Evolutionary conservation across 352 stramenopile species (phyloP).

Genomic region (Phytophthora quininea): DNA sequence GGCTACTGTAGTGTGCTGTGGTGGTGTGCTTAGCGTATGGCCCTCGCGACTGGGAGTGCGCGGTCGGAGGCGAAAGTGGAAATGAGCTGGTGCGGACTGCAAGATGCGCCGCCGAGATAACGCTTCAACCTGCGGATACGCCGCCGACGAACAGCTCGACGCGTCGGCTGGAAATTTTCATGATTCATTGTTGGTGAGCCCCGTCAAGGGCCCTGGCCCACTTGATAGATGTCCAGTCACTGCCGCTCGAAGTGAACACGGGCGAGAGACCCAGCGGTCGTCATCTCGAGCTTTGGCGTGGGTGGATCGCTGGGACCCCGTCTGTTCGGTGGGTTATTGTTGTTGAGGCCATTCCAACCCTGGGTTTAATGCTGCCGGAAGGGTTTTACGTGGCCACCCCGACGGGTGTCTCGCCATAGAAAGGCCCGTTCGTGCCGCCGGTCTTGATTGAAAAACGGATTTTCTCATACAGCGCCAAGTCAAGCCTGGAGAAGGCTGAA

Average conservation of each 20-base stretch:
- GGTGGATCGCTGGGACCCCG: too few species aligned
- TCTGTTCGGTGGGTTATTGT: too few species aligned
- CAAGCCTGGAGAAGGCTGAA: slow-evolving; percentile 2
- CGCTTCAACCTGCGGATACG: slow-evolving; percentile 23
- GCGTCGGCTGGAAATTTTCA: slow-evolving; percentile 36
- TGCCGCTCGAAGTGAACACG: slow-evolving; percentile 5
- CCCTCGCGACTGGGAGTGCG: too few species aligned
- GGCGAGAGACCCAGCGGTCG: slow-evolving; percentile 18
- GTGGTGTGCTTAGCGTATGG: neutral
- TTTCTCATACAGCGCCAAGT: slow-evolving; percentile 33
- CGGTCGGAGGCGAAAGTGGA: slow-evolving; percentile 14
- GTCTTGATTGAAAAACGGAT: slow-evolving; percentile 45
- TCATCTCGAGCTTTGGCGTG: too few species aligned
- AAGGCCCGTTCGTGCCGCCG: too few species aligned
- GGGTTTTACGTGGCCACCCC: too few species aligned
- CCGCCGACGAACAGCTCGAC: slow-evolving; percentile 8
- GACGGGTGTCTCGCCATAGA: too few species aligned
- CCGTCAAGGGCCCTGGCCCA: slow-evolving; percentile 6
- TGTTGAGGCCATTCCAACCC: too few species aligned
- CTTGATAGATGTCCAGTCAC: slow-evolving; percentile 25
- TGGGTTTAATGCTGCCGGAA: too few species aligned
- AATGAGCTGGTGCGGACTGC: too few species aligned
- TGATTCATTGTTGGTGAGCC: slow-evolving; percentile 31
- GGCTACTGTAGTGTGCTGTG: neutral
- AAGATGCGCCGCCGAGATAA: too few species aligned